Percentiles rank a stretch among this genome's conserved stretches.
Conservation (phyloP, 129 eudicot genomes). For the Saussurea involucrata region DNA sequence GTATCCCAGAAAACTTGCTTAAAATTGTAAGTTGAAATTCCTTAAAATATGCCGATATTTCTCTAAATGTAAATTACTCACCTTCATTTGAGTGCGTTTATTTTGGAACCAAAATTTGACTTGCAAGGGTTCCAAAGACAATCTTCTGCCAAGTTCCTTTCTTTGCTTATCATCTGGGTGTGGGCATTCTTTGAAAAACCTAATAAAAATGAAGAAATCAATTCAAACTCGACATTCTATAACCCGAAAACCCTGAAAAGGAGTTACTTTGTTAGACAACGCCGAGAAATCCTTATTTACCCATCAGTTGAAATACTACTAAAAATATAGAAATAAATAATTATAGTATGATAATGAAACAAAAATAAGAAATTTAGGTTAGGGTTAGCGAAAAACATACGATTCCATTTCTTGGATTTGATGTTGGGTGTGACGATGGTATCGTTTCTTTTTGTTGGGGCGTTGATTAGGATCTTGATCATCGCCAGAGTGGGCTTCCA, state of each 20-base stretch:
- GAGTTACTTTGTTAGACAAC: not conserved
- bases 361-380: not conserved
- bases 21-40: not conserved
- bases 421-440: constrained; percentile 97
- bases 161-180: constrained; percentile 99
- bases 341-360: not conserved
- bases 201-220: constrained; percentile 15
- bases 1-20: not conserved
- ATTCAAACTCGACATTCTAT: not conserved
- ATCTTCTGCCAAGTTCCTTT: constrained; percentile 87
- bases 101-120: constrained; percentile 99
- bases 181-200: constrained; percentile 97
- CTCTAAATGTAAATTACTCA: not conserved
- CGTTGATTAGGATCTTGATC: constrained; percentile 96
- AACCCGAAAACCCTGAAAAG: not conserved
- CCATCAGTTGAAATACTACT: not conserved
- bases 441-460: constrained; percentile 87
- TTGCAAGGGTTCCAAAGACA: constrained; percentile 82
- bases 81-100: constrained; percentile 99
- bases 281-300: not conserved
- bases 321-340: not conserved
- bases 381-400: constrained; percentile 35
- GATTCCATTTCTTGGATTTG: constrained; percentile 97
- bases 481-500: constrained; percentile 87
- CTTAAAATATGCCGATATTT: not conserved